Evolutionary conservation across 2,329 filamentous ascomycete species (phyloP), one percentile per base, ranked within the genome.

Genomic region (Curvularia spicifera): DNA sequence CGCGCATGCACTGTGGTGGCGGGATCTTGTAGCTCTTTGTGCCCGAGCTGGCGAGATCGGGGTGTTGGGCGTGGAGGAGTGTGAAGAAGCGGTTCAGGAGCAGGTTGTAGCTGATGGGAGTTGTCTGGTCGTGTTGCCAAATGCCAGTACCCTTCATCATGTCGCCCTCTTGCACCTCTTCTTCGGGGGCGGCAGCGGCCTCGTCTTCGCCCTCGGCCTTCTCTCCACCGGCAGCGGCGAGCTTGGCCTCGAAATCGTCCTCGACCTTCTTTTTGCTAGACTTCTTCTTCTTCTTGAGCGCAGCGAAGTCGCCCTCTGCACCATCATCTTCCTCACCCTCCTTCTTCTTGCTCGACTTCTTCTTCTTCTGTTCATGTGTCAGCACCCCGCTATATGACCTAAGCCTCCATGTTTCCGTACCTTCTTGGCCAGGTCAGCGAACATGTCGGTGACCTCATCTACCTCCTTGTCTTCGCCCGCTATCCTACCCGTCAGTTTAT

Each of bases 11-110:
- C 84, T 99, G 95, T 50, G 95, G 95, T 52, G 95, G 95, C 51
- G 95, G 95, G 70, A 99, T 99, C 88, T 98, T 98, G 88, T 98
- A 99, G 80, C 91, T 96, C 85, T 93, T 95, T 74, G 89, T 88
- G 67, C 92, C 92, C 77, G 88, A 91, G 63, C 91, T 90, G 65
- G 94, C 89, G 74, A 98, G 90, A 78, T 99, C 95, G 71, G 95
- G 95, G 84, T 99, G 96, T 84, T 96, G 93, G 80, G 94, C 91
- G 79, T 95, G 89, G 64, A 99, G 88, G 68, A 96, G 90, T 76
- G 87, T 89, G 87, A 97, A 99, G 86, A 99, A 99, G 69, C 95
- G 91, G 74, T 85, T 86, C 66, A 98, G 88, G 50, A 99, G 88
- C 64, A 93, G 85, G 73, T 88, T 86, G 85, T 97, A 99, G 75